Base-by-base conservation (phyloP, 768 basidiomycete genomes). In the Neoboletus subvelutipes region DNA sequence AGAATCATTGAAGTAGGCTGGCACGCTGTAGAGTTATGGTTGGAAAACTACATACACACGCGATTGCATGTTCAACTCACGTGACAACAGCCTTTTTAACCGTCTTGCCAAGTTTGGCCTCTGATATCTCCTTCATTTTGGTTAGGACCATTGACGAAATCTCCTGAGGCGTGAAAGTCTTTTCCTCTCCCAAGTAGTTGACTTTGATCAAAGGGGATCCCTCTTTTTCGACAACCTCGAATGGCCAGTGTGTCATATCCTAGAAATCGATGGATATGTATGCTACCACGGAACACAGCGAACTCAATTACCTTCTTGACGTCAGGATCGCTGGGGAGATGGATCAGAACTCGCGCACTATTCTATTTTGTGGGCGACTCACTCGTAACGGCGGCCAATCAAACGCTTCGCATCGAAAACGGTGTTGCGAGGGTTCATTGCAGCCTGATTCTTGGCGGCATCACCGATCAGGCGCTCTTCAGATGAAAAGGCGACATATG, bases 51-150 rank as follows among this genome's bases (percentile, higher is more conserved):
- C 10, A 58, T 29, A 52, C 10, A 47, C 36, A 22, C 36, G 2
- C 40, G 7, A 28, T 59, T 50, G 62, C n/a, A 54, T 24, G 51
- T 50, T 40, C 34, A 18, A 81, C 91, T 64, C 76, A 94, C 93
- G 94, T 97, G 77, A 99, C 88, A 62, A 99, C 97, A 54, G 97
- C 97, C 80, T 98, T 98, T 80, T 94, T 94, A 75, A 98, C 94
- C 46, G 88, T 87, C 83, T 95, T 96, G 68, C 97, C 94, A 65
- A 99, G 90, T 79, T 99, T 98, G 63, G 96, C 93, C 80, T 99
- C 97, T 45, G 96, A 93, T 68, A 95, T 97, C 76, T 98, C 97
- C 85, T 97, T 98, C 95, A 99, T 98, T 82, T 99, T 99, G 62
- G 82, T 83, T 68, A 99, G 87, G 67, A 99, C 97, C 97, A 98